Evolutionary conservation across 176 grass and related monocot species (phyloP).

Genomic region (Pontederia paniculata): DNA sequence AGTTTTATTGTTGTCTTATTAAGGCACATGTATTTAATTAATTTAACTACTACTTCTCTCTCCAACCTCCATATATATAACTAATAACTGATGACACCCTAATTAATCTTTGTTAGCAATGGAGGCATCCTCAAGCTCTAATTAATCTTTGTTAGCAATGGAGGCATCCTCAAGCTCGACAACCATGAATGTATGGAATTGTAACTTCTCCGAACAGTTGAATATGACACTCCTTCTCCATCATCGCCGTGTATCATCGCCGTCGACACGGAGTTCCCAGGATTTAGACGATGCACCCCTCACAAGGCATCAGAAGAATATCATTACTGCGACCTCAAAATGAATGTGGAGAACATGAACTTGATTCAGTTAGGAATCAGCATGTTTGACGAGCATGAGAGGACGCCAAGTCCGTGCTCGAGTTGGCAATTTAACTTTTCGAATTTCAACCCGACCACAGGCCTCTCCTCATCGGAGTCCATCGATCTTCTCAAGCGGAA

Average conservation of each 20-base stretch:
- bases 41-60: too few relatives aligned
- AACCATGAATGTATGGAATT: too few relatives aligned
- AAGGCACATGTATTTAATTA: too few relatives aligned
- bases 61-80: too few relatives aligned
- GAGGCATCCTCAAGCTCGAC: too few relatives aligned
- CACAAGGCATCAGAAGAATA: neutral
- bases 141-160: too few relatives aligned
- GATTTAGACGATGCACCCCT: neutral
- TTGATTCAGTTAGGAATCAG: neutral
- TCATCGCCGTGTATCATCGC: neutral
- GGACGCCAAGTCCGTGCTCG: neutral
- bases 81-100: too few relatives aligned
- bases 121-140: too few relatives aligned
- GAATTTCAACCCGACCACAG: neutral
- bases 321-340: neutral
- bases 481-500: neutral
- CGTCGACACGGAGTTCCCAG: neutral
- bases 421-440: constrained; percentile 6
- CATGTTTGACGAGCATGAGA: neutral
- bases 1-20: too few relatives aligned
- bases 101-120: too few relatives aligned
- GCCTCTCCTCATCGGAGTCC: neutral
- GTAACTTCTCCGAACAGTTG: neutral
- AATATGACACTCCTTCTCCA: neutral
- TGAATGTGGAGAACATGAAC: neutral